phyloP scores from a whole-genome alignment of 108 stramenopile species.

The Parietichytrium sp. region DNA sequence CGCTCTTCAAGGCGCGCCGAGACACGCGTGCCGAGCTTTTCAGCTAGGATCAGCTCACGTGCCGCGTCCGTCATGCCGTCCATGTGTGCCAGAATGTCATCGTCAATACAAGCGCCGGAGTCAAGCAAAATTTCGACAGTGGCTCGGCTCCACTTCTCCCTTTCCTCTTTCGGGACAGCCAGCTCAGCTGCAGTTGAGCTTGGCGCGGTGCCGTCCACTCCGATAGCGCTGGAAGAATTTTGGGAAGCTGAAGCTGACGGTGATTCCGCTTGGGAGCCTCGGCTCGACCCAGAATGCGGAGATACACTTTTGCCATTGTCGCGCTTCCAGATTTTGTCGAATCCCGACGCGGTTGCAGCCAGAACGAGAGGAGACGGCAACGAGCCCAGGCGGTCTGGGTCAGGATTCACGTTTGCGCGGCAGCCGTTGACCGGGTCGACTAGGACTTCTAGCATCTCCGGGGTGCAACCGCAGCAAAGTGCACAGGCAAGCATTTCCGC shows the following conservation, averaged over 20 bases:
- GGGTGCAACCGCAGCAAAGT: neutral
- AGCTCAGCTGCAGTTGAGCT: too few species aligned
- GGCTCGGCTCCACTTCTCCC: constrained; percentile 7
- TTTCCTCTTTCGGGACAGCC: too few species aligned
- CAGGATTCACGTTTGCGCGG: constrained; percentile 35
- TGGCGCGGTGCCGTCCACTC: too few species aligned
- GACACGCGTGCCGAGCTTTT: neutral
- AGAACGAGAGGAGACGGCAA: neutral
- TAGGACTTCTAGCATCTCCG: constrained; percentile 24
- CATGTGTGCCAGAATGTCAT: neutral
- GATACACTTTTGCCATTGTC: too few species aligned
- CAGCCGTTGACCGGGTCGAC: constrained; percentile 33
- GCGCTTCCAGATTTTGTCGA: neutral
- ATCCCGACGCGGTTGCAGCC: neutral
- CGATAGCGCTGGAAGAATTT: too few species aligned
- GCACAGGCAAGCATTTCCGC: constrained; percentile 24
- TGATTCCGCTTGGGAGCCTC: too few species aligned
- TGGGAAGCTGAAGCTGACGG: too few species aligned
- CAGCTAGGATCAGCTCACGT: constrained; percentile 33
- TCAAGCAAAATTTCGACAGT: constrained; percentile 3
- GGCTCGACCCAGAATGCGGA: too few species aligned
- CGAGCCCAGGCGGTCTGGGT: constrained; percentile 21
- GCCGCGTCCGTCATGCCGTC: neutral
- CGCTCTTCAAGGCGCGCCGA: neutral
- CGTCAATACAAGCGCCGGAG: constrained; percentile 2